phyloP scores from a whole-genome alignment of 352 stramenopile species.

The Pythium angustatum region DNA sequence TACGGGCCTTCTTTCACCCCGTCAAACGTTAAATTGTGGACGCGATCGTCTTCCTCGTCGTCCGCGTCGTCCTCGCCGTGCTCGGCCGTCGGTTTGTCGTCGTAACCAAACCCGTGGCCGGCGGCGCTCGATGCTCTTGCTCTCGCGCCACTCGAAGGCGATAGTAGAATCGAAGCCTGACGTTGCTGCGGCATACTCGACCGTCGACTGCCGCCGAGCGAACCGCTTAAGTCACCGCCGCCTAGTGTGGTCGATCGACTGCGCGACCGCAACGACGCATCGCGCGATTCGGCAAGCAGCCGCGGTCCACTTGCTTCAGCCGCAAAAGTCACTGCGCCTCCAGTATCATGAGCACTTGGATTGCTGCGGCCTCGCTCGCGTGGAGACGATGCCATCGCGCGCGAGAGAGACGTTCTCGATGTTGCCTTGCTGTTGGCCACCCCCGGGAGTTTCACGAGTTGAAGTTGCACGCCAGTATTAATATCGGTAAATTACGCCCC shows the following conservation, averaged over 20 bases:
- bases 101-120: not conserved
- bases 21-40: constrained; percentile 75
- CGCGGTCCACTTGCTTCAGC: not conserved
- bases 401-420: not conserved
- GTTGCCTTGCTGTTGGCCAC: not conserved
- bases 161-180: constrained; percentile 7
- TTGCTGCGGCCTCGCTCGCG: not conserved
- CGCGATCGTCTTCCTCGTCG: constrained; percentile 47
- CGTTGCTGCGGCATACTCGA: constrained; percentile 23
- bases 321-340: constrained; percentile 1
- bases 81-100: constrained; percentile 3
- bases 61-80: constrained; percentile 8
- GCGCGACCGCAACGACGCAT: not conserved
- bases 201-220: not conserved
- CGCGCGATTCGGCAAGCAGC: not conserved
- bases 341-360: not conserved
- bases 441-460: constrained; percentile 12
- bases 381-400: constrained; percentile 14
- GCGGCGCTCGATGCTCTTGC: constrained; percentile 1
- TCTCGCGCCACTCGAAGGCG: not conserved
- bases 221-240: not conserved
- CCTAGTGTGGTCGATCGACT: constrained; percentile 7
- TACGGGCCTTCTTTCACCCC: constrained; percentile 75
- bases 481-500: constrained; percentile 5
- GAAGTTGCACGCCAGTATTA: constrained; percentile 11